phyloP scores from a whole-genome alignment of 768 basidiomycete genomes.

The Tulasnella calospora region DNA sequence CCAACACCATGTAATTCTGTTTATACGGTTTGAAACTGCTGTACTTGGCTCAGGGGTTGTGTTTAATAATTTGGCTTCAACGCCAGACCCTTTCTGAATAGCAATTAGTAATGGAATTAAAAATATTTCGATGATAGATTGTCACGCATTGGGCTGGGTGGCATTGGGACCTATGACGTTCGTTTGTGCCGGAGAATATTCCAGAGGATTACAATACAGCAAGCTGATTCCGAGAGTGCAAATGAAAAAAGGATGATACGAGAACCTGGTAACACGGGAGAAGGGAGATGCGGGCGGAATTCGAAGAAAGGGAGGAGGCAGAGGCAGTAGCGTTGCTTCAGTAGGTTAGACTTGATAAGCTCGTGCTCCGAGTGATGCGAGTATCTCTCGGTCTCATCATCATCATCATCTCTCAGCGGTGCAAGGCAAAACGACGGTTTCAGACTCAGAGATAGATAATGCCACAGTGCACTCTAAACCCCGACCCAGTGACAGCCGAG shows the following conservation, averaged over 20 bases:
- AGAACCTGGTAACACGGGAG: neutral
- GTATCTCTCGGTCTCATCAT: neutral
- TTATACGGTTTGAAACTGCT: neutral
- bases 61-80: neutral
- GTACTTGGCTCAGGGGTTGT: neutral
- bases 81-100: neutral
- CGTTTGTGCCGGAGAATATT: neutral
- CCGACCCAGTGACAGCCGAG: neutral
- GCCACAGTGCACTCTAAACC: slow-evolving; percentile 8
- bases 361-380: neutral
- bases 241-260: neutral
- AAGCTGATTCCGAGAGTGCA: slow-evolving; percentile 1
- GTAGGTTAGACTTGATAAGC: slow-evolving; percentile 10
- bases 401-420: neutral
- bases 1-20: slow-evolving; percentile 7
- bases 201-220: neutral
- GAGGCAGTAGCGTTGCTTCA: neutral
- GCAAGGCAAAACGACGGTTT: neutral
- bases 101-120: neutral
- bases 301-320: slow-evolving; percentile 2
- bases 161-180: neutral
- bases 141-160: neutral
- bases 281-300: neutral
- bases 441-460: slow-evolving; percentile 2
- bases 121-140: neutral